A percentile compares a stretch with the other conserved stretches of the same genome.
Conservation (phyloP, 2,329 filamentous ascomycete genomes). For the Thermoascus crustaceus region DNA sequence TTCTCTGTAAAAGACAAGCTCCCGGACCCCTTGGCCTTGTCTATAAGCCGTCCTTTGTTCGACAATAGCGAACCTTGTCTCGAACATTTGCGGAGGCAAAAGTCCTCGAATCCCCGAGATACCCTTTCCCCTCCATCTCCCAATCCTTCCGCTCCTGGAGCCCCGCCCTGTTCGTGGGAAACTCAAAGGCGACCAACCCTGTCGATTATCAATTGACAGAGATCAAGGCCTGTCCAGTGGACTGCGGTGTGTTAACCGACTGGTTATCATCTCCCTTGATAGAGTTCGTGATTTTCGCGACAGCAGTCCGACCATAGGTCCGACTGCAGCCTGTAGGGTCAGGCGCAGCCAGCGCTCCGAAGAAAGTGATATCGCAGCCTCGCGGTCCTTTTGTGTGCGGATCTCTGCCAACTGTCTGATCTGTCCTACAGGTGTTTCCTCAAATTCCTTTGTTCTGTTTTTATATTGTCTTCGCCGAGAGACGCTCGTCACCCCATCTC, state of each 20-base stretch:
- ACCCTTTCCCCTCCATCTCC: neutral
- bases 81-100: neutral
- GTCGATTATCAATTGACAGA: slow-evolving; percentile 1
- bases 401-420: neutral
- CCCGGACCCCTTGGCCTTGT: neutral
- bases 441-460: no score
- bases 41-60: neutral
- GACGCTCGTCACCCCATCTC: no score
- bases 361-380: neutral
- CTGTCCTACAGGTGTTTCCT: neutral
- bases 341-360: slow-evolving; percentile 1
- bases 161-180: slow-evolving; percentile 2
- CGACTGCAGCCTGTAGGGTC: neutral
- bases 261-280: neutral
- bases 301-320: neutral
- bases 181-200: neutral
- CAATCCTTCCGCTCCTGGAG: neutral
- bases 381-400: neutral
- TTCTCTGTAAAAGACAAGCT: neutral
- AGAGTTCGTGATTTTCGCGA: neutral
- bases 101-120: neutral
- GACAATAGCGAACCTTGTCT: neutral
- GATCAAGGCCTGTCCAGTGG: slow-evolving; percentile 1
- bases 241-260: neutral
- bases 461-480: no score